Conservation (phyloP, 1,284 basidiomycete genomes). For the Meira nashicola region DNA sequence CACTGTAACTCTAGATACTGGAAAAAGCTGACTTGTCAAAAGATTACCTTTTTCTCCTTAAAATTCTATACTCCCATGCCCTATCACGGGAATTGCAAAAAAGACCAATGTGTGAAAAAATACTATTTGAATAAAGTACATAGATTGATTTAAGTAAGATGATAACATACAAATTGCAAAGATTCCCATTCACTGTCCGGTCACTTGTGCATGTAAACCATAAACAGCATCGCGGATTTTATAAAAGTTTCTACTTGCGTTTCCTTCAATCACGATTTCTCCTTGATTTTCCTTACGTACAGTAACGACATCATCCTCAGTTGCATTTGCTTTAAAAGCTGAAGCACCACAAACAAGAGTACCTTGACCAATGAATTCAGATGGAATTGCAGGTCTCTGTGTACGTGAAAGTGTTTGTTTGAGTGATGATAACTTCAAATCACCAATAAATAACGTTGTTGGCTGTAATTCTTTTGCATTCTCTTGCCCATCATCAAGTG, state of each 20-base stretch:
- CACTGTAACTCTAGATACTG: too few species aligned
- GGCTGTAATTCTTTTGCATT: conserved; percentile 6
- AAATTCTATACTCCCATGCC: too few species aligned
- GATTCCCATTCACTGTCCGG: conserved; percentile 1
- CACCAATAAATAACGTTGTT: conserved; percentile 48
- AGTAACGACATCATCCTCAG: conserved; percentile 27
- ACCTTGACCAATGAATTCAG: conserved; percentile 52
- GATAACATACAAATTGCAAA: background rate
- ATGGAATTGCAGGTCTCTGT: conserved; percentile 26
- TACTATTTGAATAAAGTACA: too few species aligned
- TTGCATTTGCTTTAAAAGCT: conserved; percentile 4
- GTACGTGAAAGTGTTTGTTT: conserved; percentile 23
- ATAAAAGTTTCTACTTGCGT: conserved; percentile 29
- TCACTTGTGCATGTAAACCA: conserved; percentile 32
- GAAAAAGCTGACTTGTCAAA: too few species aligned
- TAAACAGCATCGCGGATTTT: conserved; percentile 41
- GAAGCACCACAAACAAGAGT: conserved; percentile 44
- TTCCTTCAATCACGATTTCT: conserved; percentile 48
- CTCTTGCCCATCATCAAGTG: background rate
- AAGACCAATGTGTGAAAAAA: too few species aligned
- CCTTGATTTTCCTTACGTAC: conserved; percentile 37
- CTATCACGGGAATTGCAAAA: too few species aligned
- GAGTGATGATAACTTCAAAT: conserved; percentile 47
- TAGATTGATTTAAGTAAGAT: too few species aligned
- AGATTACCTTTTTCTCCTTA: too few species aligned